A percentile compares a stretch with the other conserved stretches of the same genome.
Conservation (phyloP, 2,329 filamentous ascomycete species). For the Colletotrichum australisinense region DNA sequence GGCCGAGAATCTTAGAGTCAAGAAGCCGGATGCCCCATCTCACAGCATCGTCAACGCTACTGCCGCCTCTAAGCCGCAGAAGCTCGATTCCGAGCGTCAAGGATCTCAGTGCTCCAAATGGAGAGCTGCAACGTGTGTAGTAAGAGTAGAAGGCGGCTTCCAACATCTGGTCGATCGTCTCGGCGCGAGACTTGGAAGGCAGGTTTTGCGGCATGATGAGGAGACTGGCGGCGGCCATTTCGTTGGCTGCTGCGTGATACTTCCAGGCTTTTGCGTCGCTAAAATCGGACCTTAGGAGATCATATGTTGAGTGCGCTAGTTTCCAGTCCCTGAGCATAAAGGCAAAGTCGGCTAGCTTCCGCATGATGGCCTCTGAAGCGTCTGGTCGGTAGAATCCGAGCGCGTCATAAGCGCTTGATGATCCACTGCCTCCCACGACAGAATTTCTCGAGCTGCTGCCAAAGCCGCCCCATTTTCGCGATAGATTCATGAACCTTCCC, state of each 20-base stretch:
- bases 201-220: conserved; percentile 80
- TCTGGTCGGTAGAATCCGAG: conserved; percentile 87
- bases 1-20: conserved; percentile 80
- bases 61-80: conserved; percentile 81
- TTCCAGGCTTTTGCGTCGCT: conserved; percentile 97
- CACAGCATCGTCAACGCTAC: conserved; percentile 86
- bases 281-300: conserved; percentile 89
- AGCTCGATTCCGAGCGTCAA: conserved; percentile 84
- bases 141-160: conserved; percentile 95
- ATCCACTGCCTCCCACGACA: conserved; percentile 63
- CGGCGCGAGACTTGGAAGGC: conserved; percentile 80
- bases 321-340: conserved; percentile 99
- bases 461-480: conserved; percentile 89
- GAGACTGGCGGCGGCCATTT: conserved; percentile 91
- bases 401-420: conserved; percentile 76
- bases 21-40: conserved; percentile 85
- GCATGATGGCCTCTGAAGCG: conserved; percentile 88
- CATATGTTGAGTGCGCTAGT: conserved; percentile 90
- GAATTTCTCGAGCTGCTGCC: conserved; percentile 73
- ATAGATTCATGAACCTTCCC: conserved; percentile 94
- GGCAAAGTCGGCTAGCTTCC: conserved; percentile 92
- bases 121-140: conserved; percentile 81
- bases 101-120: conserved; percentile 84
- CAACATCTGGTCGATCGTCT: conserved; percentile 87
- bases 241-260: conserved; percentile 91